Evolutionary conservation across 1,284 basidiomycete genomes (phyloP).

Genomic region (Malassezia nana): DNA sequence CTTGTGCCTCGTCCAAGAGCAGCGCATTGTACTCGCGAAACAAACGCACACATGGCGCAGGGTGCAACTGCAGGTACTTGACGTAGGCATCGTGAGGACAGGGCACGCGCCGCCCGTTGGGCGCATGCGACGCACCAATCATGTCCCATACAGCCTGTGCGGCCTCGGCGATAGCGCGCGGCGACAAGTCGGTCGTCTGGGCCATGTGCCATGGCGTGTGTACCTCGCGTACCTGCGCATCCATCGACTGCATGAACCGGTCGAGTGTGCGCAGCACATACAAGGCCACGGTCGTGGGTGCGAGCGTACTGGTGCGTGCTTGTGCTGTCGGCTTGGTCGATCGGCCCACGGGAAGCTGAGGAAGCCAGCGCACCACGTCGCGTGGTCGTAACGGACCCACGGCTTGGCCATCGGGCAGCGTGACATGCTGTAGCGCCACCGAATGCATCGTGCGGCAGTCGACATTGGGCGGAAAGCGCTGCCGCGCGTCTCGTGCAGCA

Average conservation of each 20-base stretch:
- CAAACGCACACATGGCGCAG: conserved; percentile 18
- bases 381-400: conserved; percentile 29
- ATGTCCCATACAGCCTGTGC: conserved; percentile 31
- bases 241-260: conserved; percentile 35
- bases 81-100: conserved; percentile 43
- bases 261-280: conserved; percentile 35
- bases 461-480: conserved; percentile 30
- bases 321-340: neutral
- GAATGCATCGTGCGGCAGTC: conserved; percentile 42
- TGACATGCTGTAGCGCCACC: conserved; percentile 28
- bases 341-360: conserved; percentile 27
- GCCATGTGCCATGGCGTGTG: conserved; percentile 30
- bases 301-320: conserved; percentile 21
- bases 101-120: conserved; percentile 21
- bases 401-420: conserved; percentile 23
- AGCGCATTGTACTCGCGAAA: conserved; percentile 33
- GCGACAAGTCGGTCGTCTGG: conserved; percentile 28
- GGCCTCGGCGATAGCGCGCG: conserved; percentile 20
- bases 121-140: conserved; percentile 22
- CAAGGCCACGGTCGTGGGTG: conserved; percentile 31
- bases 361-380: conserved; percentile 28
- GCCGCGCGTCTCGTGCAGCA: conserved; percentile 27
- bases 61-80: conserved; percentile 35
- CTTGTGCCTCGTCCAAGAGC: conserved; percentile 40
- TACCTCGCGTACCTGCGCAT: conserved; percentile 21